A percentile compares a stretch with the other conserved stretches of the same genome.
Conservation (phyloP, 495 filamentous ascomycete genomes). For the Rhizodiscina lignyota region DNA sequence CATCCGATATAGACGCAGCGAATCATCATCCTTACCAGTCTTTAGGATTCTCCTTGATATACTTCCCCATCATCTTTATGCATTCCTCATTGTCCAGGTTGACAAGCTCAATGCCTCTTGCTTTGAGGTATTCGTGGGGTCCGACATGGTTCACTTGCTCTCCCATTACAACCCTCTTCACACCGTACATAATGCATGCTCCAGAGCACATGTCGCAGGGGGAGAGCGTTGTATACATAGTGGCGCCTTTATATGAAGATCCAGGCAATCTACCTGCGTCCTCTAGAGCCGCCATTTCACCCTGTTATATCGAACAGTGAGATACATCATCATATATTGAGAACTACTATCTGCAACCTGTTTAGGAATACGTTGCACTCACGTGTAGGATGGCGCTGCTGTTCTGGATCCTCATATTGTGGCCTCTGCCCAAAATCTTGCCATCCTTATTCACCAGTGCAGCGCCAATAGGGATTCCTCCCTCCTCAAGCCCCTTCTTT, state of each 20-base stretch:
- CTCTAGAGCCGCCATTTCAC: constrained; percentile 65
- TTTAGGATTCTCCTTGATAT: constrained; percentile 60
- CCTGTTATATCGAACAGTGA: constrained; percentile 33
- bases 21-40: constrained; percentile 55
- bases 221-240: constrained; percentile 78
- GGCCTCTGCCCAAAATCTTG: constrained; percentile 59
- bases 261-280: constrained; percentile 62
- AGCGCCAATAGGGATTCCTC: constrained; percentile 72
- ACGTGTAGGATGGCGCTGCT: constrained; percentile 63
- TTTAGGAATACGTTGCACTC: constrained; percentile 14
- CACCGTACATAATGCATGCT: constrained; percentile 65
- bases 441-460: constrained; percentile 54
- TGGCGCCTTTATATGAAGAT: constrained; percentile 51
- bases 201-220: constrained; percentile 86
- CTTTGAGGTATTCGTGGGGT: constrained; percentile 56
- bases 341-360: not conserved
- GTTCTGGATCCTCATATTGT: constrained; percentile 70
- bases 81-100: constrained; percentile 54
- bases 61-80: constrained; percentile 56
- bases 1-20: too few species aligned
- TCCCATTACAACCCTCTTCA: constrained; percentile 67
- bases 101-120: constrained; percentile 58
- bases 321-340: too few species aligned
- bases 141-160: constrained; percentile 70
- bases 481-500: constrained; percentile 46